These are phyloP conservation scores for Cinnamomum micranthum DNA, from an alignment of 164 flowering plant genomes.

Conservation along the genomic window DNA sequence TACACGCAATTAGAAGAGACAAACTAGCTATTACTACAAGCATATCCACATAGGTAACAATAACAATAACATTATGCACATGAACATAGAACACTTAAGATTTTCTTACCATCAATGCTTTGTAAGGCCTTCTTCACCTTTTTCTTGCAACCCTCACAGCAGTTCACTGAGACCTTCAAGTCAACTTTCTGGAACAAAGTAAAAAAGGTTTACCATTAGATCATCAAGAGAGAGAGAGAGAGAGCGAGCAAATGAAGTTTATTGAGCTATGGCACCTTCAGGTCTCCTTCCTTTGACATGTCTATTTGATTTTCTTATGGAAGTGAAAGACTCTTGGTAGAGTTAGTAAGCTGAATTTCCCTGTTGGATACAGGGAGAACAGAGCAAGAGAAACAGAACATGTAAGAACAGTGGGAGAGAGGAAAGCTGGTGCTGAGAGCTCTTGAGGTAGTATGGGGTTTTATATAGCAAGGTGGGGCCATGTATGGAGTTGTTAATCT, in stretches of 20 bases:
- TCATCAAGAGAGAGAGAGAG: not conserved
- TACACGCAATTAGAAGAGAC: not conserved
- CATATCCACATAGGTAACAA: not conserved
- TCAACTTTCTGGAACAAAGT: slow-evolving; percentile 44
- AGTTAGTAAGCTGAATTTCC: not conserved
- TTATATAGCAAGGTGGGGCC: slow-evolving; percentile 7
- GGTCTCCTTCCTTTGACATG: slow-evolving; percentile 24
- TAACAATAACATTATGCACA: not conserved
- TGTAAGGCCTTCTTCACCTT: slow-evolving; percentile 54
- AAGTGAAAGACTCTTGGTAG: not conserved
- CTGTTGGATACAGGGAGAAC: not conserved
- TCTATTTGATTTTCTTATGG: not conserved
- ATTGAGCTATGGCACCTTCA: slow-evolving; percentile 14
- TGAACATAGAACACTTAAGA: not conserved
- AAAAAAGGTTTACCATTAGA: slow-evolving; percentile 11
- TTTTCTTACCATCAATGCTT: slow-evolving; percentile 38
- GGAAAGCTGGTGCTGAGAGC: slow-evolving; percentile 6
- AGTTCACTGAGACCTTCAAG: slow-evolving; percentile 45
- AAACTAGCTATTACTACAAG: not conserved
- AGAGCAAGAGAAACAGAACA: slow-evolving; percentile 6
- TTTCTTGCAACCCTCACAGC: slow-evolving; percentile 63
- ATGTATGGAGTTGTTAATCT: not conserved
- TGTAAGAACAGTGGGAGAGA: not conserved
- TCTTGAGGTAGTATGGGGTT: not conserved
- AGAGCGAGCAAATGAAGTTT: not conserved